Percentiles rank a stretch among this genome's conserved stretches.
These are phyloP conservation scores for Persicaria maculosa DNA, from an alignment of 148 eudicot species.

Conservation along the genomic window DNA sequence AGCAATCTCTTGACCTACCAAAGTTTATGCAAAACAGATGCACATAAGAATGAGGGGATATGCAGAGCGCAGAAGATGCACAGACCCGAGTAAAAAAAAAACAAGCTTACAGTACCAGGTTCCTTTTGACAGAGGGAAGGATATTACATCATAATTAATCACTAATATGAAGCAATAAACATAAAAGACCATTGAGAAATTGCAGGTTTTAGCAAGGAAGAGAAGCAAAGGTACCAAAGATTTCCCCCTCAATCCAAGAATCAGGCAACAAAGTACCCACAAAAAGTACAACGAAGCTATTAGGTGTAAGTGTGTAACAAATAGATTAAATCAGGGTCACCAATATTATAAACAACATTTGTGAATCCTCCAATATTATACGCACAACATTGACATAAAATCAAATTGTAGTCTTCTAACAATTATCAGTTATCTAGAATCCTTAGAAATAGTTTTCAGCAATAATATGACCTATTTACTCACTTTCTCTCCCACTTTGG, in stretches of 20 bases:
- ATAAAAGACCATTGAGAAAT: background rate
- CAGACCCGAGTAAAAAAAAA: background rate
- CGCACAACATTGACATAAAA: no score
- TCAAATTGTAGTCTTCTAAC: no score
- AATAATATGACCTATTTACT: background rate
- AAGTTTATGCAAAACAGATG: background rate
- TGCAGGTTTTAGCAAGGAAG: background rate
- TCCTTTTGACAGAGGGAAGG: no score
- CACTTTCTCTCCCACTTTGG: background rate
- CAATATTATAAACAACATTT: no score
- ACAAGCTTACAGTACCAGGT: background rate
- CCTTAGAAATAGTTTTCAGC: no score
- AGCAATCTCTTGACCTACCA: slow-evolving; percentile 77
- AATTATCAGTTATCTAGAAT: no score
- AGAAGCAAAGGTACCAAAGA: background rate
- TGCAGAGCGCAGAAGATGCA: background rate
- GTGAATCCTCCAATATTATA: no score
- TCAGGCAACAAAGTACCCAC: background rate
- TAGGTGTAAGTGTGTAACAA: background rate
- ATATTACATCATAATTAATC: no score
- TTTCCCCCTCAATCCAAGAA: background rate
- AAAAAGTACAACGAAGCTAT: background rate
- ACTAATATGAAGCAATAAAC: background rate
- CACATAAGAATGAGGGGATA: background rate
- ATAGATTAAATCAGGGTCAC: background rate